Percentiles rank a stretch among this genome's conserved stretches.
phyloP scores from a whole-genome alignment of 2,329 filamentous ascomycete genomes.

The Cercospora canescens region DNA sequence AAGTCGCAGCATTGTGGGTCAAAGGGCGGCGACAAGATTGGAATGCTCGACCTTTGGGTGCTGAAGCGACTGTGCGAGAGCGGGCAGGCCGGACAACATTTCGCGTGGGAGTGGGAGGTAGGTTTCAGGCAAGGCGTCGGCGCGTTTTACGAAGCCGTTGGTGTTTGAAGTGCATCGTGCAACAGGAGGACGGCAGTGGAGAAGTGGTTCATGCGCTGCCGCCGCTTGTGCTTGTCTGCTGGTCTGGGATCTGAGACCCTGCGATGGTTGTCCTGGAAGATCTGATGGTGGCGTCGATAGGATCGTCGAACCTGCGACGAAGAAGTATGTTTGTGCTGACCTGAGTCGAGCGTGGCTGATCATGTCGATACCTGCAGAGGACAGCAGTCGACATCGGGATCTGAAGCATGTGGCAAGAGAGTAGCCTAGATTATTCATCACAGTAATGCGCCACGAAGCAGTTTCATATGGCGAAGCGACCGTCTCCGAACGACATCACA shows the following conservation, averaged over 20 bases:
- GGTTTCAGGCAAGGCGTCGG: constrained; percentile 49
- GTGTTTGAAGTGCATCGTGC: constrained; percentile 23
- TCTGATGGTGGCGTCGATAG: neutral
- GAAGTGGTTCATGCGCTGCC: neutral
- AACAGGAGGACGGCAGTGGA: neutral
- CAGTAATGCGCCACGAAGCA: neutral
- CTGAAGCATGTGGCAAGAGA: constrained; percentile 1
- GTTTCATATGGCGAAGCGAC: neutral
- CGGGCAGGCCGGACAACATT: constrained; percentile 45
- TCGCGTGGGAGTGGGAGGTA: constrained; percentile 55
- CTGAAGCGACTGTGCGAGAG: constrained; percentile 56
- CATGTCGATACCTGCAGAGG: neutral
- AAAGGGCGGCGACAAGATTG: constrained; percentile 54
- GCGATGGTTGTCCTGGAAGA: neutral
- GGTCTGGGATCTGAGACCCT: neutral
- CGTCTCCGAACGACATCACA: neutral
- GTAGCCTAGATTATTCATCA: neutral
- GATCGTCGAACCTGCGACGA: neutral
- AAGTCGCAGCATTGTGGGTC: constrained; percentile 35
- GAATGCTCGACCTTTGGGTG: constrained; percentile 59
- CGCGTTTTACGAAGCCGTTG: constrained; percentile 41
- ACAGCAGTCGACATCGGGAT: neutral
- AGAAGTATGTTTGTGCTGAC: neutral
- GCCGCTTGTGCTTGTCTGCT: neutral
- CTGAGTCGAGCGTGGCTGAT: neutral